A percentile compares a stretch with the other conserved stretches of the same genome.
These are phyloP conservation scores for Trypanosoma lewisi DNA, from an alignment of 208 protist species.

Conservation along the genomic window DNA sequence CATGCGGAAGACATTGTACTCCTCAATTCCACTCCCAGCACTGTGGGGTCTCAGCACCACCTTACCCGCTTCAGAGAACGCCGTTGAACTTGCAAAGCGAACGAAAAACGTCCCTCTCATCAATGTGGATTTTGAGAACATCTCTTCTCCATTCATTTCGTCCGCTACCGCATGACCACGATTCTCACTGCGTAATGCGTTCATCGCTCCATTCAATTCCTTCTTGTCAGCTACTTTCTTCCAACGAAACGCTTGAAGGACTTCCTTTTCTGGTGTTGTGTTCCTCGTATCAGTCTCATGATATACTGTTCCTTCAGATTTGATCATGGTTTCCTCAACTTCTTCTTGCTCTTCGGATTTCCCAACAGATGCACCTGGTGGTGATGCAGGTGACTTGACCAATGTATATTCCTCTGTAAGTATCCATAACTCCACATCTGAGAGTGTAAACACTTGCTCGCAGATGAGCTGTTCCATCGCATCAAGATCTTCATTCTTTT, in stretches of 20 bases:
- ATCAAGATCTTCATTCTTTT: neutral
- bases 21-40: constrained; percentile 13
- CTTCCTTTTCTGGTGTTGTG: neutral
- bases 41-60: too few relatives aligned
- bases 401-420: constrained; percentile 21
- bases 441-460: neutral
- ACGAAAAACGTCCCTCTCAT: constrained; percentile 9
- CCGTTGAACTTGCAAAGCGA: neutral
- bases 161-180: neutral
- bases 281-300: neutral
- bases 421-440: constrained; percentile 19
- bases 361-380: neutral
- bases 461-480: constrained; percentile 8
- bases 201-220: neutral
- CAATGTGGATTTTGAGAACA: neutral
- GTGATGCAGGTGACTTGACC: neutral
- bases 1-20: constrained; percentile 29
- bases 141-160: neutral
- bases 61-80: neutral
- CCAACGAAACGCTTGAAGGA: constrained; percentile 27
- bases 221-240: neutral
- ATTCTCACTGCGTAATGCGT: neutral
- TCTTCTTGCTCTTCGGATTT: neutral
- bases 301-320: neutral
- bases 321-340: neutral